These are phyloP conservation scores for Tricholoma sp. DNA, from an alignment of 768 basidiomycete species.

Conservation along the genomic window DNA sequence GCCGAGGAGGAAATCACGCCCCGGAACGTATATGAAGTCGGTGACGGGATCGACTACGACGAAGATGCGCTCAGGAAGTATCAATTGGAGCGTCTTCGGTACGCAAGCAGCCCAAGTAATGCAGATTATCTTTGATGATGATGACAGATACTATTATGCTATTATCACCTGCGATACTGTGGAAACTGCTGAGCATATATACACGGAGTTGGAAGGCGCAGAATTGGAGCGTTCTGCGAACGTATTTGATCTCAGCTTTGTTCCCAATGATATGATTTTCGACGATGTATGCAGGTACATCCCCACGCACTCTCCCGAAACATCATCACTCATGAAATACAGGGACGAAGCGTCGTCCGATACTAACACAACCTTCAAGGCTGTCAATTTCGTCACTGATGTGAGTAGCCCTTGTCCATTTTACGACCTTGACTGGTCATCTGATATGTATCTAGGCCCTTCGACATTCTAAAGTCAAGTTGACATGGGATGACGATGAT, in stretches of 20 bases:
- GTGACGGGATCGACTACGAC: conserved; percentile 75
- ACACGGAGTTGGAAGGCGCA: conserved; percentile 84
- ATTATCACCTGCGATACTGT: conserved; percentile 83
- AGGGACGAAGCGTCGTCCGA: conserved; percentile 85
- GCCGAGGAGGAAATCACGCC: conserved; percentile 57
- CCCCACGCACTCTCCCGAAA: neutral
- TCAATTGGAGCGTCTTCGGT: conserved; percentile 91
- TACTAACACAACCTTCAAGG: conserved; percentile 53
- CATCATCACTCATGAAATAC: neutral
- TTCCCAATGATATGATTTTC: conserved; percentile 85
- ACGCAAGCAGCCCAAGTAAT: conserved; percentile 19
- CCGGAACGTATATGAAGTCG: conserved; percentile 58
- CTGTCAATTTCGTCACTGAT: conserved; percentile 88
- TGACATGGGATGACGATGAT: conserved; percentile 99
- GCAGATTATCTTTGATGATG: neutral
- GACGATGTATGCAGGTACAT: conserved; percentile 68
- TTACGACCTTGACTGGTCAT: neutral
- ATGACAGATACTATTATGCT: conserved; percentile 87
- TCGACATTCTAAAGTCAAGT: conserved; percentile 94
- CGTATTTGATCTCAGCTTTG: conserved; percentile 91
- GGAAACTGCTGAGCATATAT: conserved; percentile 73
- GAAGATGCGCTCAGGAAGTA: conserved; percentile 85
- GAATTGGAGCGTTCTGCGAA: conserved; percentile 97
- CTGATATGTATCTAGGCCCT: conserved; percentile 56
- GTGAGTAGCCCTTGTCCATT: conserved; percentile 39